phyloP scores from a whole-genome alignment of 768 basidiomycete genomes.

The Xerocomellus intermedius region DNA sequence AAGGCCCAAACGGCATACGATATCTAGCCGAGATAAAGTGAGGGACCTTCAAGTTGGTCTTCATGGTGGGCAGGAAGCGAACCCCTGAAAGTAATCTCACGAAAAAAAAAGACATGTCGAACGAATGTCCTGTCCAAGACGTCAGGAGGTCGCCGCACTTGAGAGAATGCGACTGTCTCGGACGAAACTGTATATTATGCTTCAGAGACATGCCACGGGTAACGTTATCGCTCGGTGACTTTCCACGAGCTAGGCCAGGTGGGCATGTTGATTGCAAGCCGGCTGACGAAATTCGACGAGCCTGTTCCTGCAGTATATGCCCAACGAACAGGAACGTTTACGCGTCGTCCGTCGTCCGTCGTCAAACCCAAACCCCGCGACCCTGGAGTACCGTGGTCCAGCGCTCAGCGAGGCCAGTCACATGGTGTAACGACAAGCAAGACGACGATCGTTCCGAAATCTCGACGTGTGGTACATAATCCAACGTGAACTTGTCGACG shows the following conservation, averaged over 20 bases:
- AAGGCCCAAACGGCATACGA: slow-evolving; percentile 12
- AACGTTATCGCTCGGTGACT: not conserved
- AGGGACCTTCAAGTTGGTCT: not conserved
- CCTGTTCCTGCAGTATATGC: not conserved
- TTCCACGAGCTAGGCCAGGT: not conserved
- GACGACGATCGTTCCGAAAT: not conserved
- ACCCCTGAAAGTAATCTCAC: not conserved
- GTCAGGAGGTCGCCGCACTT: not conserved
- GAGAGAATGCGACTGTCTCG: not conserved
- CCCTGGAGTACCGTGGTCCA: not conserved
- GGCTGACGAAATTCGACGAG: not conserved
- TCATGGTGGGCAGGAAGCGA: not conserved
- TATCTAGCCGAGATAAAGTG: slow-evolving; percentile 30
- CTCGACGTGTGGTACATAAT: slow-evolving; percentile 4
- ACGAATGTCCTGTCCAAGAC: not conserved
- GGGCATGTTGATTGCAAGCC: not conserved
- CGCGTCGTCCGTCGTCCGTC: not conserved
- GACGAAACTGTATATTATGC: not conserved
- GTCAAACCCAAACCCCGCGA: not conserved
- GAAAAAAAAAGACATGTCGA: not conserved
- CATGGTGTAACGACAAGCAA: too few relatives aligned
- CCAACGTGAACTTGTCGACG: slow-evolving; percentile 16
- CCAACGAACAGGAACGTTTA: too few relatives aligned
- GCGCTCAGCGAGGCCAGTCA: too few relatives aligned
- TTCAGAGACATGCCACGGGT: not conserved